Base-by-base conservation (phyloP, 176 grass and related monocot species). In the Musa beccarii region DNA sequence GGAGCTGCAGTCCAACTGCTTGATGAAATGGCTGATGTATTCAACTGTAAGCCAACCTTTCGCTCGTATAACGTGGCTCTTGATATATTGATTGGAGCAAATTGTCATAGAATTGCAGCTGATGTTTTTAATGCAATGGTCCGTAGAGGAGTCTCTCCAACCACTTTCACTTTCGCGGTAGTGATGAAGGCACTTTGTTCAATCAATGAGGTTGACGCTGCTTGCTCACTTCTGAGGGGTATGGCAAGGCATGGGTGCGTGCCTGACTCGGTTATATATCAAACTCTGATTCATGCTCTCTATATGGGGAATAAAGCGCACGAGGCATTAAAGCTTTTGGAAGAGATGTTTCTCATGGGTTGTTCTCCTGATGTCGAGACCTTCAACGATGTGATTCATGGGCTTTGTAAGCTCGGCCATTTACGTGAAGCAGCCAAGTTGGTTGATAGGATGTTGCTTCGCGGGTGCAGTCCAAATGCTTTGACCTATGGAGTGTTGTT, bases 271-370 rank as follows among this genome's bases (percentile, higher is more conserved):
- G 71, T 98, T 75, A 57, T 98, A 17, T 98, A 98, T 71, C 94
- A 98, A 80, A 93, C 88, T 1, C 63, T 91, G 71, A 91, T 98
- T 71, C 90, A 93, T 62, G 77, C 80, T 10, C 77, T 91, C 23
- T 89, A 72, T 10, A 69, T 62, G 13, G 82, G 89, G 68, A 81
- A 86, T 25, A 84, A 74, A 25, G 94, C 85, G 25, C 54, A 73
- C 2, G 85, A 98, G 50, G 90, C 88, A 0, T 67, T 85, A 56
- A 86, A 77, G 20, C 88, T 93, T 64, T 81, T 98, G 11, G 88
- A 98, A 16, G 90, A 98, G 82, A 98, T 98, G 90, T 78, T 93
- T 76, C 81, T 93, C 29, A 93, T 90, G 88, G 88, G 84, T 1
- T 97, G 94, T 56, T 68, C 84, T 1, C 82, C 81, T 3, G 88